Percentiles rank a stretch among this genome's conserved stretches.
These are phyloP conservation scores for Rickenella mellea DNA, from an alignment of 768 basidiomycete genomes.

Conservation along the genomic window DNA sequence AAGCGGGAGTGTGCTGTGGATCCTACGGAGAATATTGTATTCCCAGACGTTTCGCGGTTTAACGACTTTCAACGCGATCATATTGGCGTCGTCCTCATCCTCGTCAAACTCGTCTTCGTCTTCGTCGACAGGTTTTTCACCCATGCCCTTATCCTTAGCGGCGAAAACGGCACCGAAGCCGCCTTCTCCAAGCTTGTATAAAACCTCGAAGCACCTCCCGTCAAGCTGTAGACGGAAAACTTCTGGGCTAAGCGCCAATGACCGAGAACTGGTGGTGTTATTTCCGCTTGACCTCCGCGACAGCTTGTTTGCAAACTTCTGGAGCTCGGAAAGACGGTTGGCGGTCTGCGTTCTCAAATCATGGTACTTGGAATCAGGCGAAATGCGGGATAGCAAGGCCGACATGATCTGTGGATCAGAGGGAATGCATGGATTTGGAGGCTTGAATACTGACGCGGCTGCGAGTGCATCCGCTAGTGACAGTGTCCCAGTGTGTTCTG, in stretches of 20 bases:
- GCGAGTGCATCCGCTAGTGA: constrained; percentile 58
- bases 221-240: constrained; percentile 51
- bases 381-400: constrained; percentile 53
- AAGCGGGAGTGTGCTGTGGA: constrained; percentile 60
- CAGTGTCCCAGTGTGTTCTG: constrained; percentile 55
- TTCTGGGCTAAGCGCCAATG: too few species aligned
- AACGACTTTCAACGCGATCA: constrained; percentile 87
- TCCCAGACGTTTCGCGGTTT: constrained; percentile 89
- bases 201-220: constrained; percentile 56
- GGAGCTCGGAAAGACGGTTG: constrained; percentile 54
- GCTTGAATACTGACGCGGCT: constrained; percentile 53
- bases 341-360: constrained; percentile 48
- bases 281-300: constrained; percentile 23
- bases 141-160: constrained; percentile 40
- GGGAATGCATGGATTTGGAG: constrained; percentile 85
- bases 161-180: constrained; percentile 96
- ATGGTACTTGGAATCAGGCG: constrained; percentile 49
- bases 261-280: constrained; percentile 15
- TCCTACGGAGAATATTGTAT: constrained; percentile 70
- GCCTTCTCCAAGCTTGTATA: constrained; percentile 91
- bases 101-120: constrained; percentile 46
- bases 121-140: constrained; percentile 34
- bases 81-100: constrained; percentile 40
- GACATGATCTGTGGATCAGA: constrained; percentile 59
- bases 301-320: constrained; percentile 55